Base-by-base conservation (phyloP, 768 basidiomycete genomes). In the Goffeauzyma gilvescens region DNA sequence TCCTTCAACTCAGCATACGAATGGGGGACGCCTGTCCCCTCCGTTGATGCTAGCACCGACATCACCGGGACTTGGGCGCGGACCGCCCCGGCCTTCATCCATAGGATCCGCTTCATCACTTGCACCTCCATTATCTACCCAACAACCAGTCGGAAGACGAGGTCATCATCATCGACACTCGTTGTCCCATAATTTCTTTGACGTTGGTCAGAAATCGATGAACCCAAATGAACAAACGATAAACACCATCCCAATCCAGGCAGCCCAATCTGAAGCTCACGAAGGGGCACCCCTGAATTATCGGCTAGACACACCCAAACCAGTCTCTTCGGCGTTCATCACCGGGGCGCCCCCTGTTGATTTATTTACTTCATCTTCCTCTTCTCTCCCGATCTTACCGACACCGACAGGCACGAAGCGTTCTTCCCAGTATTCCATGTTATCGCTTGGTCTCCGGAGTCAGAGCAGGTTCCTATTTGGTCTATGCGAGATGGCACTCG, bases 151-250 rank as follows among this genome's bases (percentile, higher is more conserved):
- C 48, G 17, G 7, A 31, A 21, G 12, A 22, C 38, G 9, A 15
- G 30, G 13, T 13, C 10, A 26, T 18, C 79, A 93, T 63, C 87
- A 90, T 56, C 85, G 86, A 62, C 87, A 90, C 62, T 90, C 85
- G 0, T 63, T 87, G 9, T 90, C 86, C 0, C 86, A 93, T 60
- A 85, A 83, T 55, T 87, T 93, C 65, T 90, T 90, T 3, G 47
- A 53, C 22, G 58, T 59, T 32, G 58, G 61, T 35, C 58, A 57
- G 1, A 21, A 50, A 6, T 49, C 59, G 10, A 42, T 55, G 5
- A 34, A 26, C 13, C 40, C 46, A 5, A 21, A 15, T 4, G 28
- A 37, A 17, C 18, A 15, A 17, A 13, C 36, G 18, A 21, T 34
- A 34, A 21, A 5, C 17, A 39, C 32, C 44, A 28, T 12, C 35